Evolutionary conservation across 1,284 basidiomycete genomes (phyloP).

Genomic region (Malassezia brasiliensis): DNA sequence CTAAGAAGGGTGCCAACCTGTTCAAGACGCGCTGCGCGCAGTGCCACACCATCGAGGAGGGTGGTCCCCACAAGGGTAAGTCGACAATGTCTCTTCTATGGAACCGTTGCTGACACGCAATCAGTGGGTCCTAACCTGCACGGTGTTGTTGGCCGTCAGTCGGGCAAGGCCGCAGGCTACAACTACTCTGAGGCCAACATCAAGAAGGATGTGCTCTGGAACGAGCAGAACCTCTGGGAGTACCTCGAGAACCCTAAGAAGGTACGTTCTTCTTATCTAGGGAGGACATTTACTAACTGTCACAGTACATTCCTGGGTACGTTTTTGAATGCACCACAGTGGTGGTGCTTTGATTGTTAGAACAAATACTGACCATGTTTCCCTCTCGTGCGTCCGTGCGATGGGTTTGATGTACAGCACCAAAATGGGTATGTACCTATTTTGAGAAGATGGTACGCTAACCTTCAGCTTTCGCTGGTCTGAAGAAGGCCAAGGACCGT

Average conservation of each 20-base stretch:
- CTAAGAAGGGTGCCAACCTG: constrained; percentile 41
- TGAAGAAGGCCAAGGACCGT: constrained; percentile 47
- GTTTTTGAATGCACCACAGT: background rate
- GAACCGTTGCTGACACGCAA: constrained; percentile 6
- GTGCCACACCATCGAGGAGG: constrained; percentile 81
- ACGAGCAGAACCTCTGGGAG: constrained; percentile 76
- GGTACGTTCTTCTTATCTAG: constrained; percentile 2
- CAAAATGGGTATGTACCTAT: constrained; percentile 16
- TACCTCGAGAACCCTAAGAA: constrained; percentile 92
- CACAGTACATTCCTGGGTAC: constrained; percentile 51
- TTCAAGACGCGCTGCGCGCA: constrained; percentile 80
- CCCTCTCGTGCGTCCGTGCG: background rate
- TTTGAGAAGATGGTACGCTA: background rate
- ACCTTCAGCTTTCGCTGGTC: constrained; percentile 28
- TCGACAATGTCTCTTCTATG: constrained; percentile 1
- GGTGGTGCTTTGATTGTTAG: background rate
- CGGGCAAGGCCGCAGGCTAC: constrained; percentile 76
- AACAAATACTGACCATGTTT: constrained; percentile 2
- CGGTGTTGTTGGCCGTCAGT: constrained; percentile 76
- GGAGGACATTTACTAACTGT: background rate
- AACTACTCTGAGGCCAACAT: constrained; percentile 92
- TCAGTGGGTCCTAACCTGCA: constrained; percentile 86
- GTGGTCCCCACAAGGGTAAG: constrained; percentile 63
- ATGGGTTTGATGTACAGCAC: constrained; percentile 1
- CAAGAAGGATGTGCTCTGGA: constrained; percentile 83